These are phyloP conservation scores for Pinus albicaulis DNA, from an alignment of 75 land plant species.

Conservation along the genomic window DNA sequence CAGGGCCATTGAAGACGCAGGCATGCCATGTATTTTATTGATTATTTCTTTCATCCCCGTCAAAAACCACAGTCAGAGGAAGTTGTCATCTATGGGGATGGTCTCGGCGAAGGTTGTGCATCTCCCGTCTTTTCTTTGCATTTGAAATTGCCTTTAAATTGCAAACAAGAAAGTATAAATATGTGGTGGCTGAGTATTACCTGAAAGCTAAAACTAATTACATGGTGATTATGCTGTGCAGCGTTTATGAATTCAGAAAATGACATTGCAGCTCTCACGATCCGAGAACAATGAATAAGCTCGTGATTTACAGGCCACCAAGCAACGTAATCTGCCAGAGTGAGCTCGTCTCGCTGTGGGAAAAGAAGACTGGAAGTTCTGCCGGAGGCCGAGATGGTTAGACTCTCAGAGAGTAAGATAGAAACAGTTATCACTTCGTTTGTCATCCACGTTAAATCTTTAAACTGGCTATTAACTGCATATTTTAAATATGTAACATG, in stretches of 20 bases:
- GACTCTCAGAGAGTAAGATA: slow-evolving; percentile 23
- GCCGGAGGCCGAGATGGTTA: slow-evolving; percentile 32
- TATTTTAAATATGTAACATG: background rate
- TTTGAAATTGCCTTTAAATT: too few relatives aligned
- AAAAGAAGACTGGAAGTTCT: slow-evolving; percentile 35
- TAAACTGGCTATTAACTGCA: background rate
- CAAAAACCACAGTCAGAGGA: background rate
- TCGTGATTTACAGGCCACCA: slow-evolving; percentile 30
- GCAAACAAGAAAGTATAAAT: too few relatives aligned
- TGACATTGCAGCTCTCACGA: slow-evolving; percentile 37
- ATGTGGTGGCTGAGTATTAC: too few relatives aligned
- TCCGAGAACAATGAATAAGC: slow-evolving; percentile 19
- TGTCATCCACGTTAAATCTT: background rate
- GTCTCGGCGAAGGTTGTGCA: slow-evolving; percentile 30
- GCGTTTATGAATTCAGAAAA: slow-evolving; percentile 37
- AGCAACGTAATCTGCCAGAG: slow-evolving; percentile 32
- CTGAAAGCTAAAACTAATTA: too few relatives aligned
- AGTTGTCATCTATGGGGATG: slow-evolving; percentile 35
- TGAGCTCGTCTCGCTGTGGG: slow-evolving; percentile 36
- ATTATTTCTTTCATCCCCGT: slow-evolving; percentile 20
- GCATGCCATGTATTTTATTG: slow-evolving; percentile 36
- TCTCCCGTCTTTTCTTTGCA: too few relatives aligned
- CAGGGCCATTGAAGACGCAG: slow-evolving; percentile 23
- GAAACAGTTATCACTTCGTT: background rate
- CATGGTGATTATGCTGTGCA: background rate